Percentiles rank a stretch among this genome's conserved stretches.
Evolutionary conservation across 495 filamentous ascomycete species (phyloP).

Genomic region (Parmelia sp.): DNA sequence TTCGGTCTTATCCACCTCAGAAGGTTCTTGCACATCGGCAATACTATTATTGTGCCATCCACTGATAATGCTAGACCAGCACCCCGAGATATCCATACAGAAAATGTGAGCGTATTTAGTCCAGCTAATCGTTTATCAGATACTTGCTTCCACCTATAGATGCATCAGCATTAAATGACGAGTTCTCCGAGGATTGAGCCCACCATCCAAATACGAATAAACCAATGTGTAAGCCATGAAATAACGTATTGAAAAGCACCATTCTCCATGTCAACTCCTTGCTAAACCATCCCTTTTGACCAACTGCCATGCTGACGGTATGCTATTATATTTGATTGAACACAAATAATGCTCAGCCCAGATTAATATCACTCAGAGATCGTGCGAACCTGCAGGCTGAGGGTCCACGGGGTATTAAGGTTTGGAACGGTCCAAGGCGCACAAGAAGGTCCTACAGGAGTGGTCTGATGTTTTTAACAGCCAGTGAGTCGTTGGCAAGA

Average conservation of each 20-base stretch:
- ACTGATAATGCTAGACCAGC: slow-evolving; percentile 76
- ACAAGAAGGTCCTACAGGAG: background rate
- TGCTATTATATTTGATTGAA: background rate
- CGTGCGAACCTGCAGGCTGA: background rate
- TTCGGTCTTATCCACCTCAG: slow-evolving; percentile 79
- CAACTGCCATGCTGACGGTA: slow-evolving; percentile 20
- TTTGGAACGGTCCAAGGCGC: background rate
- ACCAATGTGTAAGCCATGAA: slow-evolving; percentile 75
- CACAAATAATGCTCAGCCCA: background rate
- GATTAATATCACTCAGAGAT: background rate
- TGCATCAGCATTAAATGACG: slow-evolving; percentile 1
- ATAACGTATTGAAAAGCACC: slow-evolving; percentile 74
- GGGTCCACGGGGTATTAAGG: background rate
- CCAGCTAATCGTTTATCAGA: slow-evolving; percentile 57
- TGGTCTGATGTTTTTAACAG: background rate
- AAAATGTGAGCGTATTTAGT: slow-evolving; percentile 77
- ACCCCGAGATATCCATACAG: slow-evolving; percentile 93
- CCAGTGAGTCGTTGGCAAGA: background rate
- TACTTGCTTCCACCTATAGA: slow-evolving; percentile 68
- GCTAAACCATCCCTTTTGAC: slow-evolving; percentile 21
- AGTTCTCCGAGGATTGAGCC: slow-evolving; percentile 22
- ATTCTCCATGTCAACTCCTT: slow-evolving; percentile 56
- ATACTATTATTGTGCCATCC: slow-evolving; percentile 78
- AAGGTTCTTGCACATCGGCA: slow-evolving; percentile 92
- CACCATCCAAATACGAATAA: slow-evolving; percentile 90